These are phyloP conservation scores for Drechslerella dactyloides DNA, from an alignment of 2,329 filamentous ascomycete genomes.

Conservation along the genomic window DNA sequence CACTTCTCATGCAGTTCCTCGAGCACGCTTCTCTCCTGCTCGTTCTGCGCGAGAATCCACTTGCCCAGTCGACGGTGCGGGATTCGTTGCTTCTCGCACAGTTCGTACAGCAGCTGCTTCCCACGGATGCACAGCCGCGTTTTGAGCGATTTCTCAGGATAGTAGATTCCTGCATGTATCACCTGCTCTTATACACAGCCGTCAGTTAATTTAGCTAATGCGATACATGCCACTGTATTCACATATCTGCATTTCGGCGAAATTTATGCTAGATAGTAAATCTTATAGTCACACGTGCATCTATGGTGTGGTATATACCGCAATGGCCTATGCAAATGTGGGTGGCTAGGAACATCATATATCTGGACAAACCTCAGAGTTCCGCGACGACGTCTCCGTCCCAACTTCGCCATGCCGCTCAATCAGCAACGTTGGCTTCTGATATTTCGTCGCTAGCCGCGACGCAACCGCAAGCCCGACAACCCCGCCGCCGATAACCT, in stretches of 20 bases:
- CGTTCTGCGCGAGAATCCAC: slow-evolving; percentile 91
- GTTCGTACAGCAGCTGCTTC: slow-evolving; percentile 75
- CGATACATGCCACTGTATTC: no score
- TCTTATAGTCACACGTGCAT: no score
- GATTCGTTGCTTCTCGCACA: slow-evolving; percentile 73
- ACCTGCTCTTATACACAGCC: slow-evolving; percentile 64
- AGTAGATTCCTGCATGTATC: slow-evolving; percentile 94
- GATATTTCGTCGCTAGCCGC: slow-evolving; percentile 68
- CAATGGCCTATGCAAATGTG: no score
- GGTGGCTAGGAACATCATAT: no score
- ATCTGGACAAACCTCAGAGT: slow-evolving; percentile 71
- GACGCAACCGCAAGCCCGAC: slow-evolving; percentile 82
- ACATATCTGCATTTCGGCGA: no score
- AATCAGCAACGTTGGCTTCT: slow-evolving; percentile 74
- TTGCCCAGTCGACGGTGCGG: slow-evolving; percentile 79
- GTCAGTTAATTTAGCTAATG: background rate
- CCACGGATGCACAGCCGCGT: slow-evolving; percentile 81
- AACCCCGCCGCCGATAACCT: slow-evolving; percentile 72
- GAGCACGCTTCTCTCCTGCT: slow-evolving; percentile 70
- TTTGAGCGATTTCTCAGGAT: slow-evolving; percentile 77
- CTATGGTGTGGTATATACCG: no score
- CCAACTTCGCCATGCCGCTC: slow-evolving; percentile 78
- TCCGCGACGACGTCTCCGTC: slow-evolving; percentile 85
- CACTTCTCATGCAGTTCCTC: slow-evolving; percentile 63
- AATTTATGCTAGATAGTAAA: no score